Conservation (phyloP, 2,329 filamentous ascomycete genomes). For the Raffaelea ambrosiae region DNA sequence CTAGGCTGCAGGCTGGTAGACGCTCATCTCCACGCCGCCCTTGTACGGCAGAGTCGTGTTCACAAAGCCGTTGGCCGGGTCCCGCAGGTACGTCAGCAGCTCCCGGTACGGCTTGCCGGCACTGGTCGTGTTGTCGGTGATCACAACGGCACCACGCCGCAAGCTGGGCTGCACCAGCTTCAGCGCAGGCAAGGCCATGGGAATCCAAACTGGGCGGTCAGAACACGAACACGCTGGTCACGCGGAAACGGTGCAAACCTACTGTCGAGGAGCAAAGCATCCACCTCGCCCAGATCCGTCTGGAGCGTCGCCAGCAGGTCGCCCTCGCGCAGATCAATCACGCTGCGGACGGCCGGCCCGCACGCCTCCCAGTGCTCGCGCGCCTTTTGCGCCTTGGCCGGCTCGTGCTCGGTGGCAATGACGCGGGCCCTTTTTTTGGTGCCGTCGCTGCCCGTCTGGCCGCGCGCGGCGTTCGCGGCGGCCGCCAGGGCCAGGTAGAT, state of each 20-base stretch:
- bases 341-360: slow-evolving; percentile 36
- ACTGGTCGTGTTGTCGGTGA: slow-evolving; percentile 31
- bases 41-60: slow-evolving; percentile 14
- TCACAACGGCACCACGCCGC: slow-evolving; percentile 28
- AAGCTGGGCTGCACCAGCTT: slow-evolving; percentile 25
- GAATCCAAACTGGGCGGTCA: slow-evolving; percentile 18
- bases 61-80: slow-evolving; percentile 31
- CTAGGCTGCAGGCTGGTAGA: slow-evolving; percentile 14
- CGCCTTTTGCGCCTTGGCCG: slow-evolving; percentile 41
- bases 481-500: slow-evolving; percentile 54
- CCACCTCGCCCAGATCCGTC: slow-evolving; percentile 36
- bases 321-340: slow-evolving; percentile 49
- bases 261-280: slow-evolving; percentile 54
- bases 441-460: slow-evolving; percentile 1
- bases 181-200: slow-evolving; percentile 24
- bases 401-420: slow-evolving; percentile 53
- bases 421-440: too few species aligned
- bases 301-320: slow-evolving; percentile 49
- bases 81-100: slow-evolving; percentile 27
- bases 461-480: slow-evolving; percentile 30
- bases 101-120: slow-evolving; percentile 26
- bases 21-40: slow-evolving; percentile 15
- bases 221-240: background rate
- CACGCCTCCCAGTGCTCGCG: slow-evolving; percentile 43
- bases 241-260: slow-evolving; percentile 20